Evolutionary conservation across 2,329 filamentous ascomycete species (phyloP).

Genomic region (Biscogniauxia sp.): DNA sequence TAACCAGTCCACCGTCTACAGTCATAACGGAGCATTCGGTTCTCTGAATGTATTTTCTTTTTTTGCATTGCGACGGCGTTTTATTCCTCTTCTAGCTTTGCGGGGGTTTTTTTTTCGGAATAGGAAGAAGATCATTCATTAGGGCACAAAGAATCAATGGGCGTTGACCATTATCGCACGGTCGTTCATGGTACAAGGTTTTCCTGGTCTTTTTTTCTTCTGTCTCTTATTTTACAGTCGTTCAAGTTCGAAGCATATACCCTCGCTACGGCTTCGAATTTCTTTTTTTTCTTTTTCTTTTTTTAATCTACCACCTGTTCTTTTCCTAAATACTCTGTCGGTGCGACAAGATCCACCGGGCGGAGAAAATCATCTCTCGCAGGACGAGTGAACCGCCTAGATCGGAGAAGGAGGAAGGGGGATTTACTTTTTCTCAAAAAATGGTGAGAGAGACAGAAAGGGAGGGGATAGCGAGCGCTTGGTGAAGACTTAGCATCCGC

Average conservation of each 20-base stretch:
- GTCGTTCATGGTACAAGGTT: constrained; percentile 22
- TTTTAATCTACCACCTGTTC: constrained; percentile 1
- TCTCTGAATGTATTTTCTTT: constrained; percentile 9
- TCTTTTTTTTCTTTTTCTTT: constrained; percentile 7
- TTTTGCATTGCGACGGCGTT: constrained; percentile 30
- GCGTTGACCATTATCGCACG: constrained; percentile 22
- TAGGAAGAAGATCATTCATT: constrained; percentile 16
- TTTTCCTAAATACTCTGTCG: background rate
- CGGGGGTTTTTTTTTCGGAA: constrained; percentile 11
- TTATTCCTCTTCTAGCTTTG: constrained; percentile 6
- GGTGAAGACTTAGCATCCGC: too few relatives aligned
- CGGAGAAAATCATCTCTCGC: background rate
- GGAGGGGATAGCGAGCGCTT: too few relatives aligned
- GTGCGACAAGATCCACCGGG: too few relatives aligned
- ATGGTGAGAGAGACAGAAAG: background rate
- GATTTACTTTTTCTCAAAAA: background rate
- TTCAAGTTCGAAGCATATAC: constrained; percentile 26
- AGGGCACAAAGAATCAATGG: constrained; percentile 20
- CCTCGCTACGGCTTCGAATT: constrained; percentile 28
- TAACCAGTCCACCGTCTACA: constrained; percentile 11
- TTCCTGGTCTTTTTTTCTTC: background rate
- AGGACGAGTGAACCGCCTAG: background rate
- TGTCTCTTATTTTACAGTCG: constrained; percentile 4
- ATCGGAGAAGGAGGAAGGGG: background rate
- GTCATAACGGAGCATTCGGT: constrained; percentile 4